A percentile compares a stretch with the other conserved stretches of the same genome.
These are phyloP conservation scores for Ordospora colligata DNA, from an alignment of 371 early-diverging fungal genomes.

Conservation along the genomic window DNA sequence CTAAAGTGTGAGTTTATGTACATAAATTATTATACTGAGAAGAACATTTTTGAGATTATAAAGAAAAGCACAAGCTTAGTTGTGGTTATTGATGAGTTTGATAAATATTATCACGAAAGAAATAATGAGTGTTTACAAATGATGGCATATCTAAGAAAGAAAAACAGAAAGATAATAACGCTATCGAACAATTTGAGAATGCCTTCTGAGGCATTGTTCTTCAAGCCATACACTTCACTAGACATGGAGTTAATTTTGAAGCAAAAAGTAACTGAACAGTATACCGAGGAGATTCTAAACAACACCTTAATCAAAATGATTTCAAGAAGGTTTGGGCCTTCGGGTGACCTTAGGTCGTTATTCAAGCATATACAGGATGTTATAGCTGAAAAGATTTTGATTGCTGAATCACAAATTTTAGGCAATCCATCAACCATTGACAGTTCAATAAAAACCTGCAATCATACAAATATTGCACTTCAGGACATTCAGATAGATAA, in stretches of 20 bases:
- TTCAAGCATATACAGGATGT: slow-evolving; percentile 26
- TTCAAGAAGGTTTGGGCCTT: slow-evolving; percentile 17
- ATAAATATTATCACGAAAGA: slow-evolving; percentile 42
- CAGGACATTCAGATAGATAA: background rate
- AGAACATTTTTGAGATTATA: slow-evolving; percentile 11
- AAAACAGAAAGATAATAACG: slow-evolving; percentile 45
- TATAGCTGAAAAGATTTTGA: slow-evolving; percentile 16
- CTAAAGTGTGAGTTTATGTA: slow-evolving; percentile 19
- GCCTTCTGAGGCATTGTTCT: background rate
- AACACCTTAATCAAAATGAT: slow-evolving; percentile 1
- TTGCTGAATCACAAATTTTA: background rate
- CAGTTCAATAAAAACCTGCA: no score
- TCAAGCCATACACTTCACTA: slow-evolving; percentile 37
- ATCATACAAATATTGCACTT: no score
- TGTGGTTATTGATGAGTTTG: slow-evolving; percentile 57
- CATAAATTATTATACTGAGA: slow-evolving; percentile 34
- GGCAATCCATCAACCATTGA: background rate
- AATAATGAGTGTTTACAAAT: slow-evolving; percentile 26
- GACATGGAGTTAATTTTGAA: slow-evolving; percentile 47
- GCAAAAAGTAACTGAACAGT: slow-evolving; percentile 28
- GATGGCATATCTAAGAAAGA: slow-evolving; percentile 4
- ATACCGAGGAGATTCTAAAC: background rate
- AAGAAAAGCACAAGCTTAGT: background rate
- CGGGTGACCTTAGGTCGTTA: slow-evolving; percentile 42
- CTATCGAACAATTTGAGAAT: slow-evolving; percentile 36